Base-by-base conservation (phyloP, 257 asterid genomes). In the Capsicum pubescens region DNA sequence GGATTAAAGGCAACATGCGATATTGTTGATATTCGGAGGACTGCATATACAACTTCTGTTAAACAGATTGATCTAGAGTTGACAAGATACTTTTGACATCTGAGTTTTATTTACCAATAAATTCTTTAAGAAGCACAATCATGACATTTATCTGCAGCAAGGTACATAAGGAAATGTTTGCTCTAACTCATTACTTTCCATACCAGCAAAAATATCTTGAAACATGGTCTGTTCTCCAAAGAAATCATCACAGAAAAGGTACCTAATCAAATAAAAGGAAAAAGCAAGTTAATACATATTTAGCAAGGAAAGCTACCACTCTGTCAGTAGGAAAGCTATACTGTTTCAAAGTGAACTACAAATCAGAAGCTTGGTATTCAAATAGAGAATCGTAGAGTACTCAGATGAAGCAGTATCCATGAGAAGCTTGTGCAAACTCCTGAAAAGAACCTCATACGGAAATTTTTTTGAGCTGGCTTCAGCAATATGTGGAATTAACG, bases 401-500 rank as follows among this genome's bases (percentile, higher is more conserved):
- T 97, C 99, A 21, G 99, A 97, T 87, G 99, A 92, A 90, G 99
- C 99, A 83, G 99, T 93, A 88, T 97, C 99, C 98, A 95, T 90
- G 78, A 97, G 98, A 90, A 97, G 92, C 92, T 97, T 95, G 88
- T 97, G 99, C 92, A 97, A 89, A 91, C 99, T 97, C 92, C 99
- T 95, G 92, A 97, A 97, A 84, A 97, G 97, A 85, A 95, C 99
- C 94, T 97, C 99, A 89, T 97, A 97, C n/a, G 99, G 98, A 87
- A 92, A 95, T 90, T 88, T 97, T 88, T 92, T 93, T 81, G 97
- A 94, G 87, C 97, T 93, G 90, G 99, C 99, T 93, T 97, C 98
- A 88, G 98, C 98, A 70, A 97, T 97, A 87, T 97, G 99, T 82
- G 99, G 99, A 87, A 97, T 97, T 91, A 97, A 85, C 32, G 99